A percentile compares a stretch with the other conserved stretches of the same genome.
These are phyloP conservation scores for Leucosporidium creatinivorum DNA, from an alignment of 768 basidiomycete genomes.

Conservation along the genomic window DNA sequence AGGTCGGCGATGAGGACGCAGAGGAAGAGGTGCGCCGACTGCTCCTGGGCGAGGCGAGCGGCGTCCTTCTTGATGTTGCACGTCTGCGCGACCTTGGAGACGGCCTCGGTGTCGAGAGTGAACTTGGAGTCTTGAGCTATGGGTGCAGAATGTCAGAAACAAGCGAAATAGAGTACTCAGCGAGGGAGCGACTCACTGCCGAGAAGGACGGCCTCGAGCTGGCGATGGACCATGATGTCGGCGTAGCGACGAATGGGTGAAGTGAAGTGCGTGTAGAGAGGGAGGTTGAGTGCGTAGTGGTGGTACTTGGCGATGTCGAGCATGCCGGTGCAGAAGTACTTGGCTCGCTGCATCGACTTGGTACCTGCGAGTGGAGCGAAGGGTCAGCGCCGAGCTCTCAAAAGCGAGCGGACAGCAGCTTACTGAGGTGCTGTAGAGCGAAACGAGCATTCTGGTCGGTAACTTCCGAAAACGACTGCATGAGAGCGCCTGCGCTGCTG, in stretches of 20 bases:
- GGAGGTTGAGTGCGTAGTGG: slow-evolving; percentile 82
- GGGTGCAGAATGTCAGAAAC: background rate
- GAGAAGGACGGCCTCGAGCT: slow-evolving; percentile 80
- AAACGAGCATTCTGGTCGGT: slow-evolving; percentile 53
- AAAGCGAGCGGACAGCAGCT: too few species aligned
- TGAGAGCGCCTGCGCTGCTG: slow-evolving; percentile 68
- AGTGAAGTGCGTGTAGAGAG: slow-evolving; percentile 89
- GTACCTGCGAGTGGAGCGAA: slow-evolving; percentile 38
- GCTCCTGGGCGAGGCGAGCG: slow-evolving; percentile 85
- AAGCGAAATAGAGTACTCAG: background rate
- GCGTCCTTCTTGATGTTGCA: slow-evolving; percentile 74
- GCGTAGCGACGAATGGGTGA: slow-evolving; percentile 48
- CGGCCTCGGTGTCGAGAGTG: slow-evolving; percentile 93
- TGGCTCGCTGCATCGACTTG: slow-evolving; percentile 90
- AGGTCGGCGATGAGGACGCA: slow-evolving; percentile 91
- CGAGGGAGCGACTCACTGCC: slow-evolving; percentile 50
- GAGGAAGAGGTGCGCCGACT: slow-evolving; percentile 89
- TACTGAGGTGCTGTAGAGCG: slow-evolving; percentile 64
- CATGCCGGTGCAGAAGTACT: slow-evolving; percentile 99
- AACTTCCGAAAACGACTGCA: slow-evolving; percentile 73
- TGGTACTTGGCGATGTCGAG: slow-evolving; percentile 95
- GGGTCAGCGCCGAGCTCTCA: background rate
- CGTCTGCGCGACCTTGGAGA: slow-evolving; percentile 94
- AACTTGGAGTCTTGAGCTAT: slow-evolving; percentile 69
- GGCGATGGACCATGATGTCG: slow-evolving; percentile 90